These are phyloP conservation scores for Croton laevigatus DNA, from an alignment of 441 rosid species.

Conservation along the genomic window DNA sequence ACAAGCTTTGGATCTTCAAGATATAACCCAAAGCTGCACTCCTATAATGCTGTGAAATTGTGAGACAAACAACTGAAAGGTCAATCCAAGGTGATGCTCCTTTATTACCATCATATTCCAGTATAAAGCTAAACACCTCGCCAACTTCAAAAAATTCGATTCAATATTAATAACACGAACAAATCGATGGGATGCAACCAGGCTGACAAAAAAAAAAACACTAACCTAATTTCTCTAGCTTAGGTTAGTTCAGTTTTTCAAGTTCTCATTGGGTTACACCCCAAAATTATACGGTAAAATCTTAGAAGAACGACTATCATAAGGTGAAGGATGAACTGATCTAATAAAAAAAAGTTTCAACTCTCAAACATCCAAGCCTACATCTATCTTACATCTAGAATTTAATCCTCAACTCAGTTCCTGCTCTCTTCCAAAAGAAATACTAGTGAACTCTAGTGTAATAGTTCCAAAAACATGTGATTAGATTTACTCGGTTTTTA, in stretches of 20 bases:
- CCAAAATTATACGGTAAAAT: neutral
- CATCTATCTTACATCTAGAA: neutral
- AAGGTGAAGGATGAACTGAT: neutral
- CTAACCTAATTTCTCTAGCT: neutral
- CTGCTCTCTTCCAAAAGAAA: neutral
- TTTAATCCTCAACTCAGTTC: neutral
- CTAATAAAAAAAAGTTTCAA: neutral
- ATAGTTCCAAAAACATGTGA: neutral
- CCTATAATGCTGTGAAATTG: neutral
- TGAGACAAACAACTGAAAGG: neutral
- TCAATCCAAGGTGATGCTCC: neutral
- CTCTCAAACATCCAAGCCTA: neutral
- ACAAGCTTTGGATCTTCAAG: neutral
- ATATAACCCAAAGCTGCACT: neutral
- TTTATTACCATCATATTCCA: neutral
- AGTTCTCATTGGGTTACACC: neutral
- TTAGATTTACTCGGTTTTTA: neutral
- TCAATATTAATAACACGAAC: neutral
- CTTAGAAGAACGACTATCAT: neutral
- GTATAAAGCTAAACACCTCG: neutral
- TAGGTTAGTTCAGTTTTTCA: neutral
- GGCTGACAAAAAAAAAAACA: neutral
- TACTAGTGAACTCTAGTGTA: neutral
- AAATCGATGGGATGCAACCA: neutral
- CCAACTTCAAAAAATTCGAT: neutral